Evolutionary conservation across 441 rosid species (phyloP).

Genomic region (Viola pubescens): DNA sequence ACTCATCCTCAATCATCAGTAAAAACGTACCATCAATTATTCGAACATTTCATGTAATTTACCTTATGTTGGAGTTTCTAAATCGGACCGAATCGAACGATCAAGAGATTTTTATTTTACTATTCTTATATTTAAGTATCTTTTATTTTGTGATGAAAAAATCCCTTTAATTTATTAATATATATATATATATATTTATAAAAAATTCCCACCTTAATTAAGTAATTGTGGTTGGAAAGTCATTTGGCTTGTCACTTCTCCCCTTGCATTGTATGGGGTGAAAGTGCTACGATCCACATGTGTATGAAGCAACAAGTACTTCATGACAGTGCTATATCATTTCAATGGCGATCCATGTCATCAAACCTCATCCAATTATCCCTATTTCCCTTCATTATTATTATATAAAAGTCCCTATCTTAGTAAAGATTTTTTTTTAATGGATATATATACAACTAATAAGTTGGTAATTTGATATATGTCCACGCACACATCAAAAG

Average conservation of each 20-base stretch:
- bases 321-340: neutral
- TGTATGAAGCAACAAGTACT: neutral
- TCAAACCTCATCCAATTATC: conserved; percentile 12
- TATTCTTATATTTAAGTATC: neutral
- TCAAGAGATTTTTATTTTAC: neutral
- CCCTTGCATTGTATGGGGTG: neutral
- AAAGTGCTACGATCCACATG: conserved; percentile 13
- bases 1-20: conserved; percentile 1
- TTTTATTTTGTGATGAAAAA: no score
- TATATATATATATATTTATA: neutral
- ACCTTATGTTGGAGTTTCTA: no score
- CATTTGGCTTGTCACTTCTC: neutral
- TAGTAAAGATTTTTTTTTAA: neutral
- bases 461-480: no score
- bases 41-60: neutral
- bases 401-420: neutral
- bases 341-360: conserved; percentile 21
- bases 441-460: neutral
- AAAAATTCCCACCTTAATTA: no score
- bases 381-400: conserved; percentile 4
- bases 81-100: no score
- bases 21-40: neutral
- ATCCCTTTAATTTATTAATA: neutral
- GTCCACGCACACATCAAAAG: neutral
- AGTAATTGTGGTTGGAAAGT: conserved; percentile 8